phyloP scores from a whole-genome alignment of 164 flowering plant species.

The Chimonanthus praecox region DNA sequence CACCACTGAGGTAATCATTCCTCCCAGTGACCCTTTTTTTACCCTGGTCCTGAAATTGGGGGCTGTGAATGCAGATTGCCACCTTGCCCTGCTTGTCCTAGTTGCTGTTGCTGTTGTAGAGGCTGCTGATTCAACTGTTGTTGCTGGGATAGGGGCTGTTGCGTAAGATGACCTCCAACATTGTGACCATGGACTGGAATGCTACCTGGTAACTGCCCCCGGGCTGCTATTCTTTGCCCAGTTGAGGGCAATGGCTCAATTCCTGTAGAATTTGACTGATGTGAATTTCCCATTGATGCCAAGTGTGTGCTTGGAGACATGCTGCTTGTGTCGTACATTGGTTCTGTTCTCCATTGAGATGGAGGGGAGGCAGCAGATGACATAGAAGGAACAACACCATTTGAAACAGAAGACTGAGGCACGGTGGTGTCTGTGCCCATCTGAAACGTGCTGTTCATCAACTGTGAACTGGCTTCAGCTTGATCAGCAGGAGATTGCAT shows the following conservation, averaged over 20 bases:
- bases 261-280: constrained; percentile 17
- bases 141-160: constrained; percentile 17
- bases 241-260: constrained; percentile 30
- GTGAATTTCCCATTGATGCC: constrained; percentile 28
- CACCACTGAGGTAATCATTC: constrained; percentile 17
- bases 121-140: constrained; percentile 12
- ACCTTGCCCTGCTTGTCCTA: constrained; percentile 24
- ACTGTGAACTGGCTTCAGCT: constrained; percentile 32
- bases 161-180: constrained; percentile 37
- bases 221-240: constrained; percentile 28
- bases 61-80: constrained; percentile 39
- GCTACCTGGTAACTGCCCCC: constrained; percentile 49
- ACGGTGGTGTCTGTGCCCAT: constrained; percentile 15
- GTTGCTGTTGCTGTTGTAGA: constrained; percentile 15
- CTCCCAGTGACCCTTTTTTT: constrained; percentile 15
- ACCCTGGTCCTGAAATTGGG: constrained; percentile 43
- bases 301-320: constrained; percentile 28
- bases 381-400: constrained; percentile 25
- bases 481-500: constrained; percentile 30
- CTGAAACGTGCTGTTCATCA: constrained; percentile 25
- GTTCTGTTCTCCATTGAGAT: constrained; percentile 45
- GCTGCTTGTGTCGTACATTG: constrained; percentile 30
- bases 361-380: constrained; percentile 27
- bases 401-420: constrained; percentile 34
- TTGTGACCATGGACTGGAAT: constrained; percentile 28